phyloP scores from a whole-genome alignment of 805 yeast genomes.

The Cyberlindnera veronae region DNA sequence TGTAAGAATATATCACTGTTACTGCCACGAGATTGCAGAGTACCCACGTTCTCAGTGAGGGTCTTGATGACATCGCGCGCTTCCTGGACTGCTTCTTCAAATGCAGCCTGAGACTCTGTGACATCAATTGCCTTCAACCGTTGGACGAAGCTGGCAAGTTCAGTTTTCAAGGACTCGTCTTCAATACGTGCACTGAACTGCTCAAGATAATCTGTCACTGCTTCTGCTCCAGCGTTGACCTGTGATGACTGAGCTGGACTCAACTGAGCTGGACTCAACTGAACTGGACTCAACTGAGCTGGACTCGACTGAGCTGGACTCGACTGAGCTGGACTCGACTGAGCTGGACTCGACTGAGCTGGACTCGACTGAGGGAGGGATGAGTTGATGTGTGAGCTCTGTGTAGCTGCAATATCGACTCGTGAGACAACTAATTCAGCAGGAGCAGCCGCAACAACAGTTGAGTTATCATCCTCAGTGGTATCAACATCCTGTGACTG shows the following conservation, averaged over 20 bases:
- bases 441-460: neutral
- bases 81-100: neutral
- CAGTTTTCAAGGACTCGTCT: too few species aligned
- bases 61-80: neutral
- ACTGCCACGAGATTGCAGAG: neutral
- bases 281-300: neutral
- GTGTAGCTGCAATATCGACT: constrained; percentile 4
- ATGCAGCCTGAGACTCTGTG: neutral
- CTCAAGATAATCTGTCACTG: too few species aligned
- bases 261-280: neutral
- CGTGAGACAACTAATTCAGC: neutral
- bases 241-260: neutral
- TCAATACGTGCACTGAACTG: too few species aligned
- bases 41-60: neutral
- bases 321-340: neutral
- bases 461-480: too few species aligned
- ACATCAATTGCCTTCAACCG: neutral
- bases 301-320: neutral
- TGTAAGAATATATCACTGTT: neutral
- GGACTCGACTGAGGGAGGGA: neutral
- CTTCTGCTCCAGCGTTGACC: too few species aligned
- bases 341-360: neutral
- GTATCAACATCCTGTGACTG: neutral
- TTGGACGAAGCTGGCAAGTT: neutral
- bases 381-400: constrained; percentile 2